Evolutionary conservation across 2,329 filamentous ascomycete species (phyloP), one percentile per base, ranked within the genome.

Genomic region (Metarhizium rileyi): DNA sequence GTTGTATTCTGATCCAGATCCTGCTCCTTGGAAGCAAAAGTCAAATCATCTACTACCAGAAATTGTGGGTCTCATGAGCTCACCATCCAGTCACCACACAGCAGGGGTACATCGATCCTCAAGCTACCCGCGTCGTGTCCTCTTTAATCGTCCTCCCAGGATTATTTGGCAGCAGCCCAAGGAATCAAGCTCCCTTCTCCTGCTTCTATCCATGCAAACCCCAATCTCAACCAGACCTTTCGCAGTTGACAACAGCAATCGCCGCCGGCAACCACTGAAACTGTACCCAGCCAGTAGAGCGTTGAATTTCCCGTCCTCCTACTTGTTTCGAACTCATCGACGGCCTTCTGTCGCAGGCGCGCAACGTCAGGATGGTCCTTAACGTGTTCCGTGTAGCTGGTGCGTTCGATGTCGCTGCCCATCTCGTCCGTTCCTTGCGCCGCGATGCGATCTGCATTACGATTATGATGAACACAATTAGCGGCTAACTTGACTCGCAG

Each of bases 321-420:
- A n/a, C 12, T 14, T 9, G 30, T 20, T n/a, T 41, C 27, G 33
- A n/a, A 33, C 23, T n/a, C 16, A 16, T 27, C 18, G 12, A 36
- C 33, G 35, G 18, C 35, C 35, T 33, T 20, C 35, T 18, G 35
- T 38, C 35, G 35, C 35, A 38, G 10, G 30, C 16, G 35, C 35
- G 26, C 44, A 47, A 26, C 28, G 41, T 28, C 51, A 57, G 57
- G 56, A 78, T 76, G 74, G 58, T 66, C 65, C 67, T 81, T 59
- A 82, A 81, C 68, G 46, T 80, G 53, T 82, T 82, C 63, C 74
- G 78, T 62, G 63, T 82, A 60, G 64, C 75, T 54, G 78, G 77
- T 80, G 66, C 49, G 72, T 62, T 55, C 49, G 46, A 30, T 30
- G 28, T 23, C 20, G 38, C 12, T 35, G 33, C 45, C 42, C 49